Evolutionary conservation across 495 filamentous ascomycete species (phyloP).

Genomic region (Penicillium lividum): DNA sequence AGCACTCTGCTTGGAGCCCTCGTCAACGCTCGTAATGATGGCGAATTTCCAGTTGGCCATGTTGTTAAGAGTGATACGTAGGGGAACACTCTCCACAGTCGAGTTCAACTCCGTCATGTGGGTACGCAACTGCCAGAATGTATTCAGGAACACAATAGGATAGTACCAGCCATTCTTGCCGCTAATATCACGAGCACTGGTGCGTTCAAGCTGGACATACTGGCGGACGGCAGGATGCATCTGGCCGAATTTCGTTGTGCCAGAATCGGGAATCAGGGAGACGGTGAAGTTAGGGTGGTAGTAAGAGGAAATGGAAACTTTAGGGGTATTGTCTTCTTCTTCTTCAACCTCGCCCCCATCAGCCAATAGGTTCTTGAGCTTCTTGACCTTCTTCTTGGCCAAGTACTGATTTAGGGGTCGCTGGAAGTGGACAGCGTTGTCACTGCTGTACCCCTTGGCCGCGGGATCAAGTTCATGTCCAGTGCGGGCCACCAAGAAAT

Average conservation of each 20-base stretch:
- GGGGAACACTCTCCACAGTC: conserved; percentile 80
- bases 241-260: conserved; percentile 61
- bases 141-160: conserved; percentile 87
- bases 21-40: conserved; percentile 79
- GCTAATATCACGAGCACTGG: conserved; percentile 69
- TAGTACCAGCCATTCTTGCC: conserved; percentile 98
- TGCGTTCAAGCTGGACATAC: conserved; percentile 74
- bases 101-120: conserved; percentile 93
- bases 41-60: conserved; percentile 89
- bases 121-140: conserved; percentile 90
- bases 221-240: conserved; percentile 74
- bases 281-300: conserved; percentile 96
- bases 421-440: conserved; percentile 77
- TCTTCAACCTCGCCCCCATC: conserved; percentile 53
- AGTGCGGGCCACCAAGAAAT: conserved; percentile 81
- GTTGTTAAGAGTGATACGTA: conserved; percentile 83
- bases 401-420: conserved; percentile 87
- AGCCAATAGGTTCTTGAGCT: conserved; percentile 87
- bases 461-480: conserved; percentile 76
- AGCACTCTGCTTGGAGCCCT: conserved; percentile 78
- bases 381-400: conserved; percentile 84
- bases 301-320: conserved; percentile 68
- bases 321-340: conserved; percentile 56
- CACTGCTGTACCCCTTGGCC: conserved; percentile 66
- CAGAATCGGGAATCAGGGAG: conserved; percentile 80